Base-by-base conservation (phyloP, 805 yeast genomes). In the Candida michaelii region DNA sequence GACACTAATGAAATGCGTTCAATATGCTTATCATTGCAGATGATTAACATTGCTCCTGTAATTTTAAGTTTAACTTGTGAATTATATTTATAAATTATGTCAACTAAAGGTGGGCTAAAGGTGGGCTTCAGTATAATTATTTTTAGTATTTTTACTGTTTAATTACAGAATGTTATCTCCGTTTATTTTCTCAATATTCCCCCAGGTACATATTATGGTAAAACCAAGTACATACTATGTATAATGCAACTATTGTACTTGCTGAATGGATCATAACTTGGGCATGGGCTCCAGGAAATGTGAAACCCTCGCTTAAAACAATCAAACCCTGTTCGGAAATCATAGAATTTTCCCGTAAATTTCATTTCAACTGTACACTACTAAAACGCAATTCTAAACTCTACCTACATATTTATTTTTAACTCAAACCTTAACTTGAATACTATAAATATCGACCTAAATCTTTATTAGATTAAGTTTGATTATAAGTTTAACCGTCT, bases 281-380 rank as follows among this genome's bases (percentile, higher is more conserved):
- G n/a, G n/a, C n/a, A n/a, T n/a, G n/a, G n/a, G n/a, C n/a, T n/a
- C n/a, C n/a, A n/a, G n/a, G n/a, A n/a, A n/a, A 30, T 4, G 4
- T 6, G n/a, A 19, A 19, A 32, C 19, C 29, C 21, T 34, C 37
- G 37, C 37, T 34, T 34, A 34, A 33, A 33, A 21, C 5, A 34
- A 23, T 10, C 36, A 33, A 33, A 33, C 37, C 37, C 37, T 34
- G 37, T 34, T 34, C 37, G 37, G 37, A 34, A 34, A 34, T 16
- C 19, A 30, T 30, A 14, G 15, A 13, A 10, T n/a, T 34, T 34
- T 21, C 37, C 37, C 37, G 37, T 34, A 34, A 31, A 34, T 34
- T 34, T 34, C 37, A 34, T 23, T 34, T 34, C 37, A 34, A 23
- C 5, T 23, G 18, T 21, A n/a, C 29, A 5, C 15, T 34, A n/a